Base-by-base conservation (phyloP, 768 basidiomycete genomes). In the Mycena crocata region DNA sequence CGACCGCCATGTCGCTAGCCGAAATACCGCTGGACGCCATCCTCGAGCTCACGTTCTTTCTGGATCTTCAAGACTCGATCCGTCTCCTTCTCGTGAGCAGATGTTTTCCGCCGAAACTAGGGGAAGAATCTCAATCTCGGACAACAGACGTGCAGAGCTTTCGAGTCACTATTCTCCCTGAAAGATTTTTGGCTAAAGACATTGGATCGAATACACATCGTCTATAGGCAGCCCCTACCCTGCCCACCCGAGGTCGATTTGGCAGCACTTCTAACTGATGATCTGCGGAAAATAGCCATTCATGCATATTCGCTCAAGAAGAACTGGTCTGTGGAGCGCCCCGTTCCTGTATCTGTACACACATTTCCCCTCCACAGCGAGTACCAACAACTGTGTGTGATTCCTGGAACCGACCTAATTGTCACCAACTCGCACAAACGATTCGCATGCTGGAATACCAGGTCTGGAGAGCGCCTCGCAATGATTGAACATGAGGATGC, bases 111-210 rank as follows among this genome's bases (percentile, higher is more conserved):
- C 21, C 21, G 17, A 19, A 42, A 10, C 40, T 42, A 13, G 40
- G 21, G 5, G 21, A 13, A 5, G 5, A 42, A 9, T 8, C 40
- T 37, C 15, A 21, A 42, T 21, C 40, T 42, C 17, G 14, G 10
- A 28, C 17, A 13, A 15, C 21, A 66, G 58, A 66, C 50, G 2
- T 66, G 59, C 58, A 46, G 49, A 14, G 13, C 55, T 28, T 51
- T 67, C n/a, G 14, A 34, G 24, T 23, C 31, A 15, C 59, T 67
- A 12, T 9, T 28, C 19, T 61, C 40, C 17, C 15, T 30, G 7
- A 62, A 62, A n/a, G 60, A 67, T 32, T 57, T 67, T 37, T 67
- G 60, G 60, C 37, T 62, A 32, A 62, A 67, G n/a, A 35, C 60
- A 5, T 49, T 67, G 34, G 17, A 52, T 19, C 31, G 57, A 13